Percentiles rank a stretch among this genome's conserved stretches.
These are phyloP conservation scores for Diddensiella caesifluorescens DNA, from an alignment of 805 yeast species.

Conservation along the genomic window DNA sequence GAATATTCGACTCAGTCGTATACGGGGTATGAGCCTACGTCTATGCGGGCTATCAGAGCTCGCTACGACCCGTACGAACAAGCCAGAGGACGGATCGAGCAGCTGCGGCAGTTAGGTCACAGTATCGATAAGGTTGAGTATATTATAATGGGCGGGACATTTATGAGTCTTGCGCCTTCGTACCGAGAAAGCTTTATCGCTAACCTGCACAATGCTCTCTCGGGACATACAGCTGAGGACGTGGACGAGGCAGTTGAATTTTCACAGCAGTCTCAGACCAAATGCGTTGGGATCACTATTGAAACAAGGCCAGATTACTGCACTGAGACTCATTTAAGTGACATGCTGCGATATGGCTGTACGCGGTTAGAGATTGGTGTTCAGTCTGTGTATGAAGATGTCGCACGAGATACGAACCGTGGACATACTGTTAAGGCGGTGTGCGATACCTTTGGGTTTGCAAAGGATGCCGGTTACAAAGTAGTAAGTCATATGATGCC, in stretches of 20 bases:
- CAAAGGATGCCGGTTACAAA: slow-evolving; percentile 98
- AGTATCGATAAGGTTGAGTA: slow-evolving; percentile 96
- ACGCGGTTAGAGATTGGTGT: slow-evolving; percentile 96
- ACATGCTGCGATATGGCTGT: slow-evolving; percentile 94
- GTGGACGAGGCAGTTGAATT: slow-evolving; percentile 85
- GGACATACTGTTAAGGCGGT: slow-evolving; percentile 97
- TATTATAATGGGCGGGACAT: slow-evolving; percentile 98
- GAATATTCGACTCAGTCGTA: slow-evolving; percentile 97
- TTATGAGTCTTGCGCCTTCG: slow-evolving; percentile 87
- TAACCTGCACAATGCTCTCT: slow-evolving; percentile 87
- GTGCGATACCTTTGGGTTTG: slow-evolving; percentile 88
- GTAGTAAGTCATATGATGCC: slow-evolving; percentile 99
- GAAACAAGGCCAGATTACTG: slow-evolving; percentile 99
- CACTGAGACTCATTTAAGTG: slow-evolving; percentile 90
- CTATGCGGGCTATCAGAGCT: slow-evolving; percentile 99
- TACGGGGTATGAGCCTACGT: slow-evolving; percentile 97
- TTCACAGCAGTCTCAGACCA: slow-evolving; percentile 91
- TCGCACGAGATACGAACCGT: slow-evolving; percentile 95
- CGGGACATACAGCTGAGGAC: slow-evolving; percentile 83
- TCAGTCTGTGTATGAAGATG: slow-evolving; percentile 95
- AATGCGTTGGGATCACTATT: slow-evolving; percentile 97
- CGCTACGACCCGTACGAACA: slow-evolving; percentile 98
- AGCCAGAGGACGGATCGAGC: slow-evolving; percentile 96
- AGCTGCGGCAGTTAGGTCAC: slow-evolving; percentile 90
- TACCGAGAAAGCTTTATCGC: slow-evolving; percentile 87